Evolutionary conservation across 371 early-diverging fungal species (phyloP).

Genomic region (Mortierella sp.): DNA sequence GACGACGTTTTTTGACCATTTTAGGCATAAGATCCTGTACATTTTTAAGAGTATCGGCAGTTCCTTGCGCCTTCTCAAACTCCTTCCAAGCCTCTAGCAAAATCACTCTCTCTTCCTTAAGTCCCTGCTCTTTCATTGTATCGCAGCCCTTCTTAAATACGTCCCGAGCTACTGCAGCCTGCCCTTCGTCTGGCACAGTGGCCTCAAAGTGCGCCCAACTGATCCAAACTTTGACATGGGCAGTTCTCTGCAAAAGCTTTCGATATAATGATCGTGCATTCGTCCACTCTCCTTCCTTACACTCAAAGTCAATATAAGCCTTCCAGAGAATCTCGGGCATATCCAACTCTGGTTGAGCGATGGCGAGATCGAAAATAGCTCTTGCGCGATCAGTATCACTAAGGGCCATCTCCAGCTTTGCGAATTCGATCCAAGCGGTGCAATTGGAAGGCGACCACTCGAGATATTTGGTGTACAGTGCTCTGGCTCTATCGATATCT

Average conservation of each 20-base stretch:
- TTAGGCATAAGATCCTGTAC: conserved; percentile 87
- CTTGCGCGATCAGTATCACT: conserved; percentile 91
- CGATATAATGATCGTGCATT: conserved; percentile 86
- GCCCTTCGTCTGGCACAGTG: conserved; percentile 67
- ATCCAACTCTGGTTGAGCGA: conserved; percentile 87
- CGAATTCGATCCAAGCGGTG: conserved; percentile 95
- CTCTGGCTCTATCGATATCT: conserved; percentile 95
- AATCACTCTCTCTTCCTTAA: conserved; percentile 86
- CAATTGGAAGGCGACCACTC: conserved; percentile 89
- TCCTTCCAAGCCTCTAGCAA: conserved; percentile 94
- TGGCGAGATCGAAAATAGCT: conserved; percentile 92
- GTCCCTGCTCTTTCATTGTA: conserved; percentile 74
- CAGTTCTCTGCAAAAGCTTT: conserved; percentile 86
- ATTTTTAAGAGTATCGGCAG: conserved; percentile 63
- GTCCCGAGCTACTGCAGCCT: conserved; percentile 70
- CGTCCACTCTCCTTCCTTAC: conserved; percentile 83
- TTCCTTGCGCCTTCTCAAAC: conserved; percentile 83
- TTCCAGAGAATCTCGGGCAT: conserved; percentile 99
- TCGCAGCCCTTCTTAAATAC: conserved; percentile 83
- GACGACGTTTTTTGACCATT: conserved; percentile 89
- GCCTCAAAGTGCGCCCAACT: conserved; percentile 94
- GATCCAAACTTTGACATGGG: conserved; percentile 98
- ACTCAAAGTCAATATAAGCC: conserved; percentile 96
- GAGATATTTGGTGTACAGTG: conserved; percentile 89
- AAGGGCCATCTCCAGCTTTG: conserved; percentile 88